These are phyloP conservation scores for Trametes sanguinea DNA, from an alignment of 768 basidiomycete species.

Conservation along the genomic window DNA sequence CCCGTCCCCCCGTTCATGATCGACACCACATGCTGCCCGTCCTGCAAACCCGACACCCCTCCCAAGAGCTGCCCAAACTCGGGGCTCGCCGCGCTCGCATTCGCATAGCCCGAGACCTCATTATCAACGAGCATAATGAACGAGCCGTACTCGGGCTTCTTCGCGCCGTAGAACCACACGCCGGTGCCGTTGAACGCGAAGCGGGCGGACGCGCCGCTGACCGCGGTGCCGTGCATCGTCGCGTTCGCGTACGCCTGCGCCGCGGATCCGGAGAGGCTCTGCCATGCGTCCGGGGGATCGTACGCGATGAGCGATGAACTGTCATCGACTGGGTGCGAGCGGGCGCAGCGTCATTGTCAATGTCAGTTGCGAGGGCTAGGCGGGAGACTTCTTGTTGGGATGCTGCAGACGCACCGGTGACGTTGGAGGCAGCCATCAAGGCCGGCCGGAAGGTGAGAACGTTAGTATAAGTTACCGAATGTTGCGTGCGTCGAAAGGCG, in stretches of 20 bases:
- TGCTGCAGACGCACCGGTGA: constrained; percentile 30
- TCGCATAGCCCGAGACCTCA: constrained; percentile 36
- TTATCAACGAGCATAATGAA: constrained; percentile 51
- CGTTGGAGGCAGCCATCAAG: constrained; percentile 36
- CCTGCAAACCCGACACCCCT: constrained; percentile 41
- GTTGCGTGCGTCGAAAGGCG: neutral
- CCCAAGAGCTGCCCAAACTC: constrained; percentile 45
- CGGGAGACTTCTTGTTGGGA: neutral
- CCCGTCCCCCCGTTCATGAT: constrained; percentile 46
- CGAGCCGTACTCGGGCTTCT: constrained; percentile 47
- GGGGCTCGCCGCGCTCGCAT: constrained; percentile 34
- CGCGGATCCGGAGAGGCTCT: constrained; percentile 45
- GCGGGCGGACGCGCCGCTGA: constrained; percentile 50
- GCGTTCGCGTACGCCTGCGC: constrained; percentile 45
- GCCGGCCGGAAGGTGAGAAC: constrained; percentile 14
- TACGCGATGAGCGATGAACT: constrained; percentile 57
- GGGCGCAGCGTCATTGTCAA: neutral
- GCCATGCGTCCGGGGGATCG: constrained; percentile 51
- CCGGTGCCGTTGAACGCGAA: constrained; percentile 58
- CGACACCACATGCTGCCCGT: constrained; percentile 50
- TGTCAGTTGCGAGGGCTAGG: neutral
- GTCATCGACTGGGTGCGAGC: constrained; percentile 49
- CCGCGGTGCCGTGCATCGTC: constrained; percentile 47
- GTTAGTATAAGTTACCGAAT: constrained; percentile 6
- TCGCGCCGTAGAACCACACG: constrained; percentile 52